Conservation (phyloP, 2,329 filamentous ascomycete genomes). For the Ophiobolus disseminans region DNA sequence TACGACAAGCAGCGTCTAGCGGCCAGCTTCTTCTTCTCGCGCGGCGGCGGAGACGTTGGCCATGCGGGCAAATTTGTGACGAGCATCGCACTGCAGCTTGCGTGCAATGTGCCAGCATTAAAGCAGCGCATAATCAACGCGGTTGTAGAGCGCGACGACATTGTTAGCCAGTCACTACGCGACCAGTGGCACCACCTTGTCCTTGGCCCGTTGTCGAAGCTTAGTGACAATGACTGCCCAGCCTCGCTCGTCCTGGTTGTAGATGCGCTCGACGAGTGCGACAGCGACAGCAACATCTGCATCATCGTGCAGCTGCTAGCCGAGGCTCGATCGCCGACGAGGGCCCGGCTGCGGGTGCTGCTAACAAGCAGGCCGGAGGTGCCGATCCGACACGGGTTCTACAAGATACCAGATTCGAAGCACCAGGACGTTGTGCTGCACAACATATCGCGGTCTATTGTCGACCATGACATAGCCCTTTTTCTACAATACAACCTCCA, state of each 20-base stretch:
- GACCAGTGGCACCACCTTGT: conserved; percentile 29
- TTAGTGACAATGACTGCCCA: neutral
- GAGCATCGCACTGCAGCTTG: conserved; percentile 20
- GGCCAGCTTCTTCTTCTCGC: conserved; percentile 29
- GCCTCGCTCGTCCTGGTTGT: conserved; percentile 14
- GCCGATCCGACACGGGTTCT: conserved; percentile 18
- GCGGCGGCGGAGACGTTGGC: conserved; percentile 17
- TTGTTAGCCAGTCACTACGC: conserved; percentile 15
- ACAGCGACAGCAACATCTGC: conserved; percentile 15
- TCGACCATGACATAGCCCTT: conserved; percentile 21
- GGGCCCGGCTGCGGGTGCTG: conserved; percentile 17
- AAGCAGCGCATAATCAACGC: conserved; percentile 12
- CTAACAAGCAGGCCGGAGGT: conserved; percentile 26
- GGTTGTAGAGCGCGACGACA: conserved; percentile 10
- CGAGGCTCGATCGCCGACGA: neutral
- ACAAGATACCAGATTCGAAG: conserved; percentile 6
- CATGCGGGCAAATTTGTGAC: conserved; percentile 19
- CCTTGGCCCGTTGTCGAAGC: conserved; percentile 13
- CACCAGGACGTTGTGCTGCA: conserved; percentile 21
- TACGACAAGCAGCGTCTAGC: conserved; percentile 7
- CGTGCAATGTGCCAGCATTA: conserved; percentile 3
- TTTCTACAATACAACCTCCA: conserved; percentile 17
- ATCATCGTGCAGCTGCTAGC: conserved; percentile 19
- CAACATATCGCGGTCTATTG: conserved; percentile 10
- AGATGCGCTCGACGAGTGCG: conserved; percentile 45